Evolutionary conservation across 2,329 filamentous ascomycete species (phyloP).

Genomic region (Domatiomyces globalis): DNA sequence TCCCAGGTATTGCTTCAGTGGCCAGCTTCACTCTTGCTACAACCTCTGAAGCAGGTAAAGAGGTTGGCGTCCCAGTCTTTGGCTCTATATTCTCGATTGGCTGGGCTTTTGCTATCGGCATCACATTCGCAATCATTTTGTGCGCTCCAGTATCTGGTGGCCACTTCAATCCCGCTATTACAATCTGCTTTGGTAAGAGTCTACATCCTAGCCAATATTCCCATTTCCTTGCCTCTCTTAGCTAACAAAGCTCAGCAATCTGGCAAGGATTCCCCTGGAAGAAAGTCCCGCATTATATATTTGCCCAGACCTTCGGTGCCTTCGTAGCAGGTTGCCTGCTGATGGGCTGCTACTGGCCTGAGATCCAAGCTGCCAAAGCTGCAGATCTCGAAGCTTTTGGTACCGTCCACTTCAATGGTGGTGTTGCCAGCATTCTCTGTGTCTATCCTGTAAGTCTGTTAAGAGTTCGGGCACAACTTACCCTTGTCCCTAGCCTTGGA

Average conservation of each 20-base stretch:
- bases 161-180: slow-evolving; percentile 42
- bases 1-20: slow-evolving; percentile 23
- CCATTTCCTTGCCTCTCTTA: slow-evolving; percentile 26
- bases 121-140: slow-evolving; percentile 45
- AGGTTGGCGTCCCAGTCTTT: slow-evolving; percentile 24
- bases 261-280: slow-evolving; percentile 48
- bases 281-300: slow-evolving; percentile 36
- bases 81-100: slow-evolving; percentile 43
- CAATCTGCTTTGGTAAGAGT: slow-evolving; percentile 26
- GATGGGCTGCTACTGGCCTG: slow-evolving; percentile 43
- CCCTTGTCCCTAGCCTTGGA: no score
- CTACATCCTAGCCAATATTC: slow-evolving; percentile 10
- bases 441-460: slow-evolving; percentile 30
- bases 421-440: slow-evolving; percentile 42
- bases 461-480: no score
- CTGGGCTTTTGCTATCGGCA: slow-evolving; percentile 42
- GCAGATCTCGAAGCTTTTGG: slow-evolving; percentile 26
- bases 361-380: slow-evolving; percentile 32
- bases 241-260: slow-evolving; percentile 17
- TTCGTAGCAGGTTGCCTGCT: slow-evolving; percentile 44
- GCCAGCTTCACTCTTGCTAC: slow-evolving; percentile 34
- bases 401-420: slow-evolving; percentile 32
- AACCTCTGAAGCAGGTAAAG: slow-evolving; percentile 26
- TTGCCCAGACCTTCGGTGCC: slow-evolving; percentile 42
- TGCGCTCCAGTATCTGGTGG: slow-evolving; percentile 41